Evolutionary conservation across 2,329 filamentous ascomycete genomes (phyloP), one percentile per base, ranked within the genome.

Genomic region (Arthrinium phaeospermum): DNA sequence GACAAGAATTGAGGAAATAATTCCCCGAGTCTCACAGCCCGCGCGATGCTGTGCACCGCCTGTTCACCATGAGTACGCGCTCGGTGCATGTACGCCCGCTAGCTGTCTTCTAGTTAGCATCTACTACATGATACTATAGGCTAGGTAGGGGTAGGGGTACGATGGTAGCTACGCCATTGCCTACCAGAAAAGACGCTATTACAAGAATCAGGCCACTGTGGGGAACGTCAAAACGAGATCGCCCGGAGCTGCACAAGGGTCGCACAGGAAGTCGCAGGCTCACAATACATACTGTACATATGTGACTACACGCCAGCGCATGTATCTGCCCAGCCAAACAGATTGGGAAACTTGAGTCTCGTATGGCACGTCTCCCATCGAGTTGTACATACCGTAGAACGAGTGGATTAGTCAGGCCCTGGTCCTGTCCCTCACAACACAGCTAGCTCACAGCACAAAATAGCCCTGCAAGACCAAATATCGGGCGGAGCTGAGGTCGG

Each of bases 181-280:
- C 57, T 41, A 34, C 34, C 57, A 37, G 30, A 64, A 41, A 64
- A 41, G 57, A 41, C 57, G 57, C 57, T 41, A 64, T 64, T 41
- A 64, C 57, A 64, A 64, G 57, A 64, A 64, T 64, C 57, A 64
- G 57, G 57, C 57, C 57, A 64, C 57, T 64, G 34, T 64, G 57
- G 57, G 34, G 57, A 41, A 64, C 34, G 57, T 64, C 57, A 64
- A 64, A 64, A 64, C 57, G 57, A 64, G 57, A 64, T 64, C 57
- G 57, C 57, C 57, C 57, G 57, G 57, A 64, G 57, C 57, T 64
- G 57, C 57, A 34, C 57, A 64, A 64, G 57, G 57, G 57, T 64
- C 4, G 57, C 34, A 64, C 57, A 19, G 57, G 57, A 64, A 64
- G 57, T n/a, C 34, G 34, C 57, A 41, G 57, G 22, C 19, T 57